phyloP scores from a whole-genome alignment of 441 rosid species.

The Omphalea diandra region DNA sequence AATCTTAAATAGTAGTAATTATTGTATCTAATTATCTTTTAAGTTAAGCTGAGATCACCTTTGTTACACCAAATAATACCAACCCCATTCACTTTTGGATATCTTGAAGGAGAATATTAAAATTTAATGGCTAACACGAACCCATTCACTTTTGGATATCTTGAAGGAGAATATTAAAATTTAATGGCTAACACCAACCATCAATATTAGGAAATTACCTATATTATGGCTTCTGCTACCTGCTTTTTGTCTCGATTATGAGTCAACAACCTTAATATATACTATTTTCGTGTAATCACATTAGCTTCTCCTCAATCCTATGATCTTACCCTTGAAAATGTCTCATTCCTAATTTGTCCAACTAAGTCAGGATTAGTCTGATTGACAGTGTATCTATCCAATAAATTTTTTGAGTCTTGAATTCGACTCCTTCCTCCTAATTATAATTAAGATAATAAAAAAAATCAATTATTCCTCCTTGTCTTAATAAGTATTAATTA shows the following conservation, averaged over 20 bases:
- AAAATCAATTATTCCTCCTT: too few species aligned
- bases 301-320: background rate
- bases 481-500: too few species aligned
- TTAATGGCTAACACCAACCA: conserved; percentile 17
- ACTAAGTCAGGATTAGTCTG: too few species aligned
- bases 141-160: too few species aligned
- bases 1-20: background rate
- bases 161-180: background rate
- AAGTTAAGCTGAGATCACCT: conserved; percentile 31
- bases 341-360: background rate
- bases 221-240: background rate
- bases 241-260: conserved; percentile 28
- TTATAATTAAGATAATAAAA: too few species aligned
- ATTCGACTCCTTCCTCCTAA: too few species aligned
- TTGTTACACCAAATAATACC: conserved; percentile 33
- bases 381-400: too few species aligned
- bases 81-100: conserved; percentile 35
- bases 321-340: background rate
- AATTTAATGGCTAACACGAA: conserved; percentile 6
- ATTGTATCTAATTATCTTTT: too few species aligned
- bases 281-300: too few species aligned
- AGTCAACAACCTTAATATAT: too few species aligned
- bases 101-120: background rate
- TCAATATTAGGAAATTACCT: background rate
- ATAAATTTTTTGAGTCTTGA: too few species aligned